Evolutionary conservation across 2,329 filamentous ascomycete species (phyloP).

Genomic region (Paraphaeosphaeria minitans): DNA sequence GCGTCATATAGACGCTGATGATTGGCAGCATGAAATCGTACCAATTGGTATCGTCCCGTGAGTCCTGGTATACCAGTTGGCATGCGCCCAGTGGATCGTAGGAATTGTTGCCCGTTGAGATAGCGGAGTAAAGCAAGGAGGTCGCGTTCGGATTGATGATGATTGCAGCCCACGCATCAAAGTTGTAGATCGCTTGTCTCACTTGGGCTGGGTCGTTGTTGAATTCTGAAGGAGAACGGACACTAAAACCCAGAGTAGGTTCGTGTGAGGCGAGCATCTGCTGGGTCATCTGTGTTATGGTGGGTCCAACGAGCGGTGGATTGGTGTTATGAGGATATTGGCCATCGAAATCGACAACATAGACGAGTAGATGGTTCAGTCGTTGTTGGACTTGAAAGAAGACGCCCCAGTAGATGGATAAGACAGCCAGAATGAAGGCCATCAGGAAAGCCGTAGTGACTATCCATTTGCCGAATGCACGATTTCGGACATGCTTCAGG

Average conservation of each 20-base stretch:
- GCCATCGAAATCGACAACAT: slow-evolving; percentile 69
- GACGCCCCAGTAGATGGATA: slow-evolving; percentile 67
- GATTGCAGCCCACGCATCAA: slow-evolving; percentile 64
- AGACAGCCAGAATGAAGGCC: slow-evolving; percentile 59
- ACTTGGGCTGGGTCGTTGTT: slow-evolving; percentile 62
- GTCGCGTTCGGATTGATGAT: slow-evolving; percentile 68
- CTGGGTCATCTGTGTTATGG: slow-evolving; percentile 54
- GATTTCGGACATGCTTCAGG: slow-evolving; percentile 46
- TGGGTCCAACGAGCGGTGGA: slow-evolving; percentile 62
- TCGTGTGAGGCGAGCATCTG: slow-evolving; percentile 48
- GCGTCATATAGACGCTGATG: slow-evolving; percentile 54
- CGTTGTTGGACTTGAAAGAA: slow-evolving; percentile 56
- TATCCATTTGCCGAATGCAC: slow-evolving; percentile 49
- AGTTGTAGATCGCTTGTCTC: slow-evolving; percentile 63
- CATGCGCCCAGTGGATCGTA: slow-evolving; percentile 66
- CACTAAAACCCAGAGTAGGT: slow-evolving; percentile 56
- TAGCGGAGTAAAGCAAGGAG: slow-evolving; percentile 59
- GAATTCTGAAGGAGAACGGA: slow-evolving; percentile 58
- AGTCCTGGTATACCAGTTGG: slow-evolving; percentile 61
- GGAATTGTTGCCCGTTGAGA: slow-evolving; percentile 59
- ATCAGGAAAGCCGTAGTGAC: slow-evolving; percentile 58
- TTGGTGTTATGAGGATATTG: slow-evolving; percentile 57
- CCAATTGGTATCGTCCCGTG: slow-evolving; percentile 62
- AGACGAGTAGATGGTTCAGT: slow-evolving; percentile 56
- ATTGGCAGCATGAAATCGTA: slow-evolving; percentile 60